phyloP scores from a whole-genome alignment of 208 protist genomes.

The Trichomonas gallinae region DNA sequence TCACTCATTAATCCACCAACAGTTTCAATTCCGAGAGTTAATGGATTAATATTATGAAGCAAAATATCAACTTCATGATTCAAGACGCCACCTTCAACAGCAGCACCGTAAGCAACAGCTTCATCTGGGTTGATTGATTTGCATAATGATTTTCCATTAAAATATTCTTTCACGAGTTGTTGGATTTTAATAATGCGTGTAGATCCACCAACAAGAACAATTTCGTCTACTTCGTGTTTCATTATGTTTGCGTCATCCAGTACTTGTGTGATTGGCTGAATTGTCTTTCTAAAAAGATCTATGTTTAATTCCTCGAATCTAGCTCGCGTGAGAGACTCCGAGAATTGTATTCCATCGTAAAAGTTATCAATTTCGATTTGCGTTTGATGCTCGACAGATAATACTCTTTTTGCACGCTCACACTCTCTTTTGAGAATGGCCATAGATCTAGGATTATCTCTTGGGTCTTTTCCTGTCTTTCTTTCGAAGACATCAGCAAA shows the following conservation, averaged over 20 bases:
- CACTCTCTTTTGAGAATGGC: conserved; percentile 60
- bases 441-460: conserved; percentile 41
- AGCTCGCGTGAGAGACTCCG: conserved; percentile 57
- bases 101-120: conserved; percentile 90
- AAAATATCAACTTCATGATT: conserved; percentile 52
- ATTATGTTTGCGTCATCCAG: conserved; percentile 71
- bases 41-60: conserved; percentile 61
- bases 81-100: conserved; percentile 85
- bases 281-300: conserved; percentile 79
- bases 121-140: conserved; percentile 70
- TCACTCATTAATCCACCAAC: conserved; percentile 74
- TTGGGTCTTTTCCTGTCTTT: conserved; percentile 49
- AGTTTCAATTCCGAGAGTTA: conserved; percentile 71
- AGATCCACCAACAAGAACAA: conserved; percentile 85
- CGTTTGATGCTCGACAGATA: conserved; percentile 49
- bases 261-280: conserved; percentile 74
- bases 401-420: conserved; percentile 74
- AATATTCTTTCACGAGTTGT: conserved; percentile 66
- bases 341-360: conserved; percentile 67
- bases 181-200: conserved; percentile 89
- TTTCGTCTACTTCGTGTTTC: conserved; percentile 78
- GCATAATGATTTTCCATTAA: conserved; percentile 76
- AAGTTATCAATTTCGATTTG: conserved; percentile 74
- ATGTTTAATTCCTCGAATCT: conserved; percentile 83
- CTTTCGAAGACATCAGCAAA: conserved; percentile 79